Evolutionary conservation across 768 basidiomycete species (phyloP).

Genomic region (Gyrodon lividus): DNA sequence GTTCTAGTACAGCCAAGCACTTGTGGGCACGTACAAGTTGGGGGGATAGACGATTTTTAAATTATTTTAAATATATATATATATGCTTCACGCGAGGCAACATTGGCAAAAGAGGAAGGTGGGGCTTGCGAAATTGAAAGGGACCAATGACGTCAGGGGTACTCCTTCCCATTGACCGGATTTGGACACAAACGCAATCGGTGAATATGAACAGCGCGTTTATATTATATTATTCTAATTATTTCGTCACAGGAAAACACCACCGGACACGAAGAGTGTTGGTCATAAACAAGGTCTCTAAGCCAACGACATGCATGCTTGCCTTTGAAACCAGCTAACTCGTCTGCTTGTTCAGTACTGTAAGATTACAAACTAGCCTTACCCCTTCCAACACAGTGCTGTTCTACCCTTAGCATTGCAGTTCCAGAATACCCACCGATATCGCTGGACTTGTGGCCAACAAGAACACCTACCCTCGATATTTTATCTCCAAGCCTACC

Average conservation of each 20-base stretch:
- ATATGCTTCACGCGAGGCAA: too few relatives aligned
- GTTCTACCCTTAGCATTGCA: background rate
- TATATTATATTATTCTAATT: too few relatives aligned
- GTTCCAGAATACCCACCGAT: background rate
- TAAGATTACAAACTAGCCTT: background rate
- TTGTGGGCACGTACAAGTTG: too few relatives aligned
- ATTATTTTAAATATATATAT: too few relatives aligned
- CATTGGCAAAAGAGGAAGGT: slow-evolving; percentile 16
- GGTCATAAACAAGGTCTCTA: slow-evolving; percentile 8
- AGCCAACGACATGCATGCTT: background rate
- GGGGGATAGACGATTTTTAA: too few relatives aligned
- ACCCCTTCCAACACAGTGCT: background rate
- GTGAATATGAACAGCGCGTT: too few relatives aligned
- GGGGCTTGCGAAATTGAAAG: background rate
- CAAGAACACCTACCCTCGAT: background rate
- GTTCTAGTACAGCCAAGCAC: too few relatives aligned
- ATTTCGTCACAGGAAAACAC: too few relatives aligned
- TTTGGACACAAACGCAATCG: too few relatives aligned
- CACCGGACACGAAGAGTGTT: too few relatives aligned
- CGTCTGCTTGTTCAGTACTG: background rate
- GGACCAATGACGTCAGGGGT: slow-evolving; percentile 27
- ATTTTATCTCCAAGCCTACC: background rate
- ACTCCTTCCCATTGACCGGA: background rate
- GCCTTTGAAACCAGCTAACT: too few relatives aligned
- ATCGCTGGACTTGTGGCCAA: background rate